Percentiles rank a stretch among this genome's conserved stretches.
Evolutionary conservation across 805 yeast genomes (phyloP).

Genomic region (Suhomyces prunicola): DNA sequence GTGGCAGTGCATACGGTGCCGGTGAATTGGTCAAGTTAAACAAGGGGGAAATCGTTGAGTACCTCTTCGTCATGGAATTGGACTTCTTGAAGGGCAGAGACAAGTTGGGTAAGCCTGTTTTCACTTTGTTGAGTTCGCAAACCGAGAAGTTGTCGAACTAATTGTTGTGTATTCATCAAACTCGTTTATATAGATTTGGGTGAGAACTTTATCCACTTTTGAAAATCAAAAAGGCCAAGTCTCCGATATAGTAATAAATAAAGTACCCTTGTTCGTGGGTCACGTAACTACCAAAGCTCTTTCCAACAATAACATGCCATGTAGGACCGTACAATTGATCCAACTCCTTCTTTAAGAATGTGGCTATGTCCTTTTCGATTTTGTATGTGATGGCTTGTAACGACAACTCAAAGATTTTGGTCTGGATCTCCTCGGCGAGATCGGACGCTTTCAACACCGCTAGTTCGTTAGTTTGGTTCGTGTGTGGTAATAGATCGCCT

Average conservation of each 20-base stretch:
- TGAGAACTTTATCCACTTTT: slow-evolving; percentile 50
- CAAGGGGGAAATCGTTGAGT: slow-evolving; percentile 74
- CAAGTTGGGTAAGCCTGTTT: slow-evolving; percentile 80
- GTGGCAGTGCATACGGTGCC: slow-evolving; percentile 94
- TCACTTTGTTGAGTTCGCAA: slow-evolving; percentile 85
- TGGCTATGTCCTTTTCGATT: slow-evolving; percentile 63
- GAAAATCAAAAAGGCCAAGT: slow-evolving; percentile 64
- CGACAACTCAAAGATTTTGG: slow-evolving; percentile 46
- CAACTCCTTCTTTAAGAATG: slow-evolving; percentile 60
- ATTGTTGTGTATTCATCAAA: neutral
- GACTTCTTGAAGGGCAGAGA: slow-evolving; percentile 94
- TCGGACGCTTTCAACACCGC: slow-evolving; percentile 44
- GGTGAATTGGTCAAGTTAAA: slow-evolving; percentile 71
- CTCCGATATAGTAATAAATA: slow-evolving; percentile 67
- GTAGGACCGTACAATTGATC: slow-evolving; percentile 64
- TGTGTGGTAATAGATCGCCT: neutral
- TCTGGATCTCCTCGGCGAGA: slow-evolving; percentile 52
- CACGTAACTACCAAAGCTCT: slow-evolving; percentile 74
- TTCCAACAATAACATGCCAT: slow-evolving; percentile 83
- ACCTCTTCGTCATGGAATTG: slow-evolving; percentile 87
- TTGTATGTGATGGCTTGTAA: slow-evolving; percentile 40
- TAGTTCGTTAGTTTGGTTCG: slow-evolving; percentile 7
- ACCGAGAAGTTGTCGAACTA: slow-evolving; percentile 40
- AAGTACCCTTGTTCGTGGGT: slow-evolving; percentile 76
- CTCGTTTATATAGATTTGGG: neutral